phyloP scores from a whole-genome alignment of 768 basidiomycete genomes.

The Lentinula sp. region DNA sequence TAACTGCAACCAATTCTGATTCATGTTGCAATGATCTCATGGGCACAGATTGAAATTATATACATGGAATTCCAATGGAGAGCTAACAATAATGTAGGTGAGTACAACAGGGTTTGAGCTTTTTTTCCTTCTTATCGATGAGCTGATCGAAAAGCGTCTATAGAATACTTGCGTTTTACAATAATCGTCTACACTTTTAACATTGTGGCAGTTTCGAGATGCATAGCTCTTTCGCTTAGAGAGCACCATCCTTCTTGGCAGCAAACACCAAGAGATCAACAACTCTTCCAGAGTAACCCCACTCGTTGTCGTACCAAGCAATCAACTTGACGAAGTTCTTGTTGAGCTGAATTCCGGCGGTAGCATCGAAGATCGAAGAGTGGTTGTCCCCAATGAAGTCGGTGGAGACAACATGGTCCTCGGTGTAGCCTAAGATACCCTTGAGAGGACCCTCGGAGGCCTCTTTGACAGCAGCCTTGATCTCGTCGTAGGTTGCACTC shows the following conservation, averaged over 20 bases:
- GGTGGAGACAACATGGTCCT: conserved; percentile 89
- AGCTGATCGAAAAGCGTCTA: not conserved
- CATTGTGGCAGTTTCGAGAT: not conserved
- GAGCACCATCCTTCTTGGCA: conserved; percentile 60
- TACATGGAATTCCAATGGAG: too few relatives aligned
- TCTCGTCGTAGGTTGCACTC: conserved; percentile 78
- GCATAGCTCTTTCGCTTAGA: not conserved
- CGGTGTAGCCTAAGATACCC: conserved; percentile 86
- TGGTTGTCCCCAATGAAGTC: conserved; percentile 79
- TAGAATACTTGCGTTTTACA: not conserved
- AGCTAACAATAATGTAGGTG: too few relatives aligned
- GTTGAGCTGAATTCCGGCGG: conserved; percentile 90
- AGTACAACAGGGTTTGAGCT: too few relatives aligned
- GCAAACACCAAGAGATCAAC: conserved; percentile 82
- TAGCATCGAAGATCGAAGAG: conserved; percentile 92
- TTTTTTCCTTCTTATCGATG: not conserved
- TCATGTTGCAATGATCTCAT: too few relatives aligned
- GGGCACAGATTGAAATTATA: too few relatives aligned
- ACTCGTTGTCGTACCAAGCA: conserved; percentile 94
- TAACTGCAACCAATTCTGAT: too few relatives aligned
- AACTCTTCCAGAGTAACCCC: conserved; percentile 91
- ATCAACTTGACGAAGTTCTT: conserved; percentile 93
- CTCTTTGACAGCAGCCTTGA: conserved; percentile 80
- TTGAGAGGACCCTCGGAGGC: conserved; percentile 68
- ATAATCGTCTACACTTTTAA: not conserved